Conservation (phyloP, 805 yeast genomes). For the Zygotorulaspora chibaensis region DNA sequence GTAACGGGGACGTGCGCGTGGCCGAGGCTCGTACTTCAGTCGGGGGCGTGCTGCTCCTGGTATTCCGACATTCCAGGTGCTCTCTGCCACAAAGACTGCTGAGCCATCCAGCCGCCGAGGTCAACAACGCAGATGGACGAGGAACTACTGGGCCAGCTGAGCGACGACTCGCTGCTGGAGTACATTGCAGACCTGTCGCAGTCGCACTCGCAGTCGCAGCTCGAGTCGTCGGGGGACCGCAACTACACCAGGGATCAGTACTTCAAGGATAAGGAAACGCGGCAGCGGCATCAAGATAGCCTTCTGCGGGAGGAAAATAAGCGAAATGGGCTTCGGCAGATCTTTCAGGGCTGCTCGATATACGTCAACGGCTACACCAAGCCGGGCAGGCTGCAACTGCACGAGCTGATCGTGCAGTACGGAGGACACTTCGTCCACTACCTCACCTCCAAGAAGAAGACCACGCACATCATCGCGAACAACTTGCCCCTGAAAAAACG, state of each 20-base stretch:
- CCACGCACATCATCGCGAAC: slow-evolving; percentile 82
- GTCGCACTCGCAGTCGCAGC: neutral
- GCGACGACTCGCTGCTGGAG: slow-evolving; percentile 22
- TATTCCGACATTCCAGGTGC: neutral
- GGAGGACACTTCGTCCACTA: slow-evolving; percentile 78
- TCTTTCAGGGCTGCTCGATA: slow-evolving; percentile 62
- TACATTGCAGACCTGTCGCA: slow-evolving; percentile 19
- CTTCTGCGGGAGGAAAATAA: slow-evolving; percentile 18
- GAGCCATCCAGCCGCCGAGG: slow-evolving; percentile 4
- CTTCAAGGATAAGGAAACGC: slow-evolving; percentile 23
- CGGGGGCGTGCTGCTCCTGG: neutral
- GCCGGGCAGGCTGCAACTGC: slow-evolving; percentile 73
- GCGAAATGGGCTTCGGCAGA: slow-evolving; percentile 21
- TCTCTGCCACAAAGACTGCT: slow-evolving; percentile 2
- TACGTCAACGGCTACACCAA: slow-evolving; percentile 86
- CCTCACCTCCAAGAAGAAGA: slow-evolving; percentile 63
- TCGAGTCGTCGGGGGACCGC: too few species aligned
- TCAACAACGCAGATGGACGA: neutral
- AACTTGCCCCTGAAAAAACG: slow-evolving; percentile 72
- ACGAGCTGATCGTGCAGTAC: slow-evolving; percentile 62
- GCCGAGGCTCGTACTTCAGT: neutral
- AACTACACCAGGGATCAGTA: slow-evolving; percentile 21
- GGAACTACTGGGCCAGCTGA: slow-evolving; percentile 13
- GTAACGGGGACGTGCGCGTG: neutral
- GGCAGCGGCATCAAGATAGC: slow-evolving; percentile 26